phyloP scores from a whole-genome alignment of 2,329 filamentous ascomycete genomes.

The Bipolaris victoriae region DNA sequence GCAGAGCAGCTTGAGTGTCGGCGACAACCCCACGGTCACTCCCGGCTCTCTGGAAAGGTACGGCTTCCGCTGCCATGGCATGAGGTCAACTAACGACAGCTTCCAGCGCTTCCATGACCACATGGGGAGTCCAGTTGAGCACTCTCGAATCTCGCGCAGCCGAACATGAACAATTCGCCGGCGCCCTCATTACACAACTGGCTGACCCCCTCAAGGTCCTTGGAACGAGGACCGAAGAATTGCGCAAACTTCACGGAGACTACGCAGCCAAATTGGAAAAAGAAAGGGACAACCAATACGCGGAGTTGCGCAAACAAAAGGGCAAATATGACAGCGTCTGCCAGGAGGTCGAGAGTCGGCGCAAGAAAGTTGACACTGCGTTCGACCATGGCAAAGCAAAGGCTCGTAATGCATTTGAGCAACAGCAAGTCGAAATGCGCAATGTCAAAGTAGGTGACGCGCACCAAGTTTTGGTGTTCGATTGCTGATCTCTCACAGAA shows the following conservation, averaged over 20 bases:
- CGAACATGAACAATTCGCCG: conserved; percentile 86
- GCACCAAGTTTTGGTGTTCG: background rate
- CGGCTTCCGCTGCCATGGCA: conserved; percentile 11
- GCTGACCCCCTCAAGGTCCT: conserved; percentile 85
- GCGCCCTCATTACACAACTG: conserved; percentile 77
- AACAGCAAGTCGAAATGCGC: conserved; percentile 93
- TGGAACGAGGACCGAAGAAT: conserved; percentile 79
- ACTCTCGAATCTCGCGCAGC: conserved; percentile 86
- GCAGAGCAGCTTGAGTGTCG: conserved; percentile 84
- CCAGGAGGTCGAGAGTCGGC: conserved; percentile 90
- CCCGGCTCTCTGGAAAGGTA: conserved; percentile 92
- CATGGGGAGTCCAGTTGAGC: conserved; percentile 92
- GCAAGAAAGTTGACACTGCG: conserved; percentile 94
- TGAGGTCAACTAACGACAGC: conserved; percentile 10
- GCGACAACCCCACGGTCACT: conserved; percentile 89
- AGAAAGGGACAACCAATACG: conserved; percentile 83
- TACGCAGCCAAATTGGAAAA: conserved; percentile 88
- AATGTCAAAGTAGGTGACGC: conserved; percentile 71
- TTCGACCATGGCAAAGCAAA: conserved; percentile 87
- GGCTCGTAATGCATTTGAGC: conserved; percentile 87
- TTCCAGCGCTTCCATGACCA: conserved; percentile 89
- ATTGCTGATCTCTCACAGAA: conserved; percentile 61
- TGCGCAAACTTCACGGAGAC: conserved; percentile 88
- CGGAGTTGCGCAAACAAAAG: conserved; percentile 87
- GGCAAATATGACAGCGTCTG: conserved; percentile 90